phyloP scores from a whole-genome alignment of 306 rosid species.

The Quercus robur region DNA sequence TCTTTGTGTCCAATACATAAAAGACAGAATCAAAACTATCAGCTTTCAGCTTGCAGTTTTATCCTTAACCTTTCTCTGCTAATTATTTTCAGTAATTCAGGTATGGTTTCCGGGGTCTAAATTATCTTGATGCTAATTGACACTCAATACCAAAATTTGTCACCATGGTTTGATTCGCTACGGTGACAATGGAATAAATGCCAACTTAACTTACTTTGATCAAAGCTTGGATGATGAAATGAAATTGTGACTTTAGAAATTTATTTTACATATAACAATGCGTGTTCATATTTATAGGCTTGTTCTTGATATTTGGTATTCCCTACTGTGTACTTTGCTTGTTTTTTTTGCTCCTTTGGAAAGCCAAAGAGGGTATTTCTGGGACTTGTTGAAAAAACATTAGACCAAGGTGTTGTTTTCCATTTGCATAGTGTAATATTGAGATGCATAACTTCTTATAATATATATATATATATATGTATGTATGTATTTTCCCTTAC shows the following conservation, averaged over 20 bases:
- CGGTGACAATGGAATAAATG: neutral
- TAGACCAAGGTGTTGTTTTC: too few relatives aligned
- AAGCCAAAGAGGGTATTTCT: too few relatives aligned
- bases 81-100: neutral
- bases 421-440: too few relatives aligned
- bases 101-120: neutral
- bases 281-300: neutral
- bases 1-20: too few relatives aligned
- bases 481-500: too few relatives aligned
- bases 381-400: too few relatives aligned
- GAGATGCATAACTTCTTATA: too few relatives aligned
- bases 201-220: neutral
- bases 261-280: neutral
- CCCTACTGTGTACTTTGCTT: neutral
- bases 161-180: neutral
- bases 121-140: neutral
- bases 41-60: neutral
- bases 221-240: neutral
- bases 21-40: too few relatives aligned
- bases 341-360: too few relatives aligned
- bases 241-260: neutral
- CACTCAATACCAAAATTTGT: neutral
- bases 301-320: neutral
- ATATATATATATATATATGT: too few relatives aligned
- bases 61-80: neutral